phyloP scores from a whole-genome alignment of 306 rosid species.

The Castanea crenata region DNA sequence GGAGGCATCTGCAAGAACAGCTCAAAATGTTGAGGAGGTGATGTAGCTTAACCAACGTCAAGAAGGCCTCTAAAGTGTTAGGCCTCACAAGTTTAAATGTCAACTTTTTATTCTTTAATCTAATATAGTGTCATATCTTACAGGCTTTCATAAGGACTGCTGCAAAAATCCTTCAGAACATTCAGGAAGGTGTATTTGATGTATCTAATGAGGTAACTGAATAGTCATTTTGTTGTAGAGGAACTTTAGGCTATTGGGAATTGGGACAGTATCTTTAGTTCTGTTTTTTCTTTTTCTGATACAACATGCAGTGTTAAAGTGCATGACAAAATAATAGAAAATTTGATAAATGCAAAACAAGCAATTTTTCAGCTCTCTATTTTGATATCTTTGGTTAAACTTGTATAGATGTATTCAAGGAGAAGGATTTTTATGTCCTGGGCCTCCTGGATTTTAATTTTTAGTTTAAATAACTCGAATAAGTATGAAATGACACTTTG shows the following conservation, averaged over 20 bases:
- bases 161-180: constrained; percentile 88
- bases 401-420: too few relatives aligned
- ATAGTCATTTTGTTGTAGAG: constrained; percentile 7
- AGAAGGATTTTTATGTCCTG: too few relatives aligned
- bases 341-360: not conserved
- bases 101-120: not conserved
- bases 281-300: not conserved
- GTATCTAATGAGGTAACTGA: constrained; percentile 86
- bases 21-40: constrained; percentile 97
- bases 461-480: too few relatives aligned
- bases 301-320: not conserved
- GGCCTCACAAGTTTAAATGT: not conserved
- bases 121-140: constrained; percentile 7
- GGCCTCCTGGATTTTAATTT: too few relatives aligned
- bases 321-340: not conserved
- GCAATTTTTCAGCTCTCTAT: not conserved
- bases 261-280: constrained; percentile 2
- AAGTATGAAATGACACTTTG: too few relatives aligned
- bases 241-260: not conserved
- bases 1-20: constrained; percentile 97
- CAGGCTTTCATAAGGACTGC: constrained; percentile 93
- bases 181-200: constrained; percentile 88
- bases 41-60: constrained; percentile 15
- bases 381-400: not conserved
- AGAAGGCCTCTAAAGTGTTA: not conserved